These are phyloP conservation scores for Hericium rajendrae DNA, from an alignment of 768 basidiomycete genomes.

Conservation along the genomic window DNA sequence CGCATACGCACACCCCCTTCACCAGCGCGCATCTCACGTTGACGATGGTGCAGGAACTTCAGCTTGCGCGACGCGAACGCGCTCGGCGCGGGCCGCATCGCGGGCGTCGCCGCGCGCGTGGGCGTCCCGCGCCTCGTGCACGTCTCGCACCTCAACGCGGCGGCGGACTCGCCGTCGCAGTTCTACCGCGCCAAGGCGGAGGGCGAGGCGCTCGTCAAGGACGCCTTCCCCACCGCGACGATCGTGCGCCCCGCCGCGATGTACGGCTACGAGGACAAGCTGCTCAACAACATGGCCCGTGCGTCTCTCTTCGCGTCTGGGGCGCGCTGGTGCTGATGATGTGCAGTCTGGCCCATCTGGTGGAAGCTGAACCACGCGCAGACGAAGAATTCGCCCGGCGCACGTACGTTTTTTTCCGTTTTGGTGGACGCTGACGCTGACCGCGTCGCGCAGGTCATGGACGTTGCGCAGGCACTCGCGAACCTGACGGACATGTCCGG, in stretches of 20 bases:
- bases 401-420: constrained; percentile 50
- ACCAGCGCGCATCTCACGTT: background rate
- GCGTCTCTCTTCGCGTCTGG: constrained; percentile 25
- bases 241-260: constrained; percentile 79
- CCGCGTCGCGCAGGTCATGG: constrained; percentile 55
- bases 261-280: constrained; percentile 93
- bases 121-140: constrained; percentile 86
- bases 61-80: constrained; percentile 74
- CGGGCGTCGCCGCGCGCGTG: constrained; percentile 62
- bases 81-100: constrained; percentile 76
- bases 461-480: constrained; percentile 87
- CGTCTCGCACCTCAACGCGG: constrained; percentile 91
- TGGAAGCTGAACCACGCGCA: constrained; percentile 87
- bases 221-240: constrained; percentile 76
- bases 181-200: constrained; percentile 87
- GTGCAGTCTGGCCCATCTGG: constrained; percentile 78
- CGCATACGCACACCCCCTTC: too few species aligned
- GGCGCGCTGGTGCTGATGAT: constrained; percentile 5
- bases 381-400: constrained; percentile 82
- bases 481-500: constrained; percentile 61
- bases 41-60: constrained; percentile 63
- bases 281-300: constrained; percentile 90
- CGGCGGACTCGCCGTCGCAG: constrained; percentile 61
- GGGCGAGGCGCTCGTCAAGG: constrained; percentile 81
- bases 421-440: background rate